phyloP scores from a whole-genome alignment of 208 protist genomes.

The Acanthamoeba divionensis region DNA sequence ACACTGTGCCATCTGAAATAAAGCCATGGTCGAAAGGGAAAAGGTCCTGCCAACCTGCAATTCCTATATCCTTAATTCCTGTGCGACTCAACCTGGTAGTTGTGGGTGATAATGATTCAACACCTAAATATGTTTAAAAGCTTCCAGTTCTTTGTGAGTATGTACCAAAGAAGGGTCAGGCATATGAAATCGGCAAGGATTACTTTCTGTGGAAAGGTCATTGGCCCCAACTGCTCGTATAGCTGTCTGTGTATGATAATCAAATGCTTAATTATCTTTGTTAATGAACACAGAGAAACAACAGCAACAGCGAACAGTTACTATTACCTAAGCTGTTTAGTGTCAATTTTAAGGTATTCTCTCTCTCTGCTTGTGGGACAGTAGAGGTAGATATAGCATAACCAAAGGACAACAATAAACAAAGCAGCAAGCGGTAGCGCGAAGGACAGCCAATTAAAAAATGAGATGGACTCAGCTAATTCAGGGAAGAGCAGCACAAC shows the following conservation, averaged over 20 bases:
- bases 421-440: background rate
- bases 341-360: slow-evolving; percentile 9
- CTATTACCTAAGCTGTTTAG: background rate
- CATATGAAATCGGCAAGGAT: background rate
- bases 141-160: no score
- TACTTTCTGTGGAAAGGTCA: background rate
- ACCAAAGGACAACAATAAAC: background rate
- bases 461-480: background rate
- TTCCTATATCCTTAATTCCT: background rate
- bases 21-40: background rate
- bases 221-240: background rate
- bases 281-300: no score
- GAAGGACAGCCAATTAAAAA: slow-evolving; percentile 31
- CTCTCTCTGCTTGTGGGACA: background rate
- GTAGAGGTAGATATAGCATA: background rate
- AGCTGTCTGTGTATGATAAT: no score
- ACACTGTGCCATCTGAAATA: background rate
- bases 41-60: background rate
- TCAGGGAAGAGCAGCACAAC: background rate
- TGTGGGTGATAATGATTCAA: no score
- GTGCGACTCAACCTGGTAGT: slow-evolving; percentile 14
- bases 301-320: no score
- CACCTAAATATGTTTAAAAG: no score
- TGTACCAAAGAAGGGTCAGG: background rate
- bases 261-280: no score